phyloP scores from a whole-genome alignment of 176 grass and related monocot species.

The Oryza punctata region DNA sequence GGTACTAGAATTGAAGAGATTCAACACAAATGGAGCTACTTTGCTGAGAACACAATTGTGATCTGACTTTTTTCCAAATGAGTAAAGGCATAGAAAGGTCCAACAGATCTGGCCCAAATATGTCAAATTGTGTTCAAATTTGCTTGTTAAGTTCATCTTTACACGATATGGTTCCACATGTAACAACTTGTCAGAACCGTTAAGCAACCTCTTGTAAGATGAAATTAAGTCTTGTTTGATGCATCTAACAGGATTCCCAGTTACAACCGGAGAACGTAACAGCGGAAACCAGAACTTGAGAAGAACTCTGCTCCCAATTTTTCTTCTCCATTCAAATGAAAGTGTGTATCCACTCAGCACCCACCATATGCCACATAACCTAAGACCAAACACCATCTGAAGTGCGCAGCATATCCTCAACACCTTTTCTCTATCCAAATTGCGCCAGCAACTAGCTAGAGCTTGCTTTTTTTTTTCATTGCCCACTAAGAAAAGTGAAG shows the following conservation, averaged over 20 bases:
- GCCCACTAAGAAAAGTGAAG: slow-evolving; percentile 12
- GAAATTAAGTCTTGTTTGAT: too few species aligned
- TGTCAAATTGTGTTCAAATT: background rate
- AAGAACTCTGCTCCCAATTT: background rate
- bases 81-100: background rate
- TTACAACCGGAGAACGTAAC: background rate
- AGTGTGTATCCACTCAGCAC: slow-evolving; percentile 33
- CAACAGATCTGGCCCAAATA: background rate
- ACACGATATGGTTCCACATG: background rate
- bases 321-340: slow-evolving; percentile 1
- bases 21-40: background rate
- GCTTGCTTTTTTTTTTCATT: background rate
- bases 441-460: background rate
- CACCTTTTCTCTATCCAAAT: slow-evolving; percentile 13
- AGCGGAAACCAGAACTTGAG: background rate
- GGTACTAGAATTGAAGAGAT: background rate
- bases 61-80: background rate
- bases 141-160: background rate
- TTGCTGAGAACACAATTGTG: background rate
- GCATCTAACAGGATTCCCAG: background rate
- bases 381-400: background rate
- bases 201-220: background rate
- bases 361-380: slow-evolving; percentile 6
- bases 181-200: background rate
- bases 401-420: slow-evolving; percentile 37